phyloP scores from a whole-genome alignment of 257 asterid genomes.

The Petunia secreta region DNA sequence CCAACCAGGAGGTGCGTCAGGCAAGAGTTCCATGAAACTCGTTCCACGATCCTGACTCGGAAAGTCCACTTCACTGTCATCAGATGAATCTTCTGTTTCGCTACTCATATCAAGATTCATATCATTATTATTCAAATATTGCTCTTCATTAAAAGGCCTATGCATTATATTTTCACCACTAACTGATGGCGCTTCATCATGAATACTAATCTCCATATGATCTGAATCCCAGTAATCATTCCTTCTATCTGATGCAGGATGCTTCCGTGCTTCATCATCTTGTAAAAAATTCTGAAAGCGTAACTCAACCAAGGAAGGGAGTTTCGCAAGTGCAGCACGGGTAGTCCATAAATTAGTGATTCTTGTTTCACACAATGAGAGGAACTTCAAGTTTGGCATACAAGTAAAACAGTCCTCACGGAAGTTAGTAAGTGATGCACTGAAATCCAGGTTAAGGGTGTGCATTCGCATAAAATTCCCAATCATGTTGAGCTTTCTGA shows the following conservation, averaged over 20 bases:
- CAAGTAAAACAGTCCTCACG: slow-evolving; percentile 80
- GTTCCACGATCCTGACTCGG: slow-evolving; percentile 47
- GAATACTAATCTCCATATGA: slow-evolving; percentile 37
- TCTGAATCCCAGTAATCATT: slow-evolving; percentile 44
- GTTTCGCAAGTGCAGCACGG: slow-evolving; percentile 74
- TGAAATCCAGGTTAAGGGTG: slow-evolving; percentile 82
- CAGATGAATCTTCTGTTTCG: slow-evolving; percentile 63
- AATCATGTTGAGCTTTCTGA: slow-evolving; percentile 77
- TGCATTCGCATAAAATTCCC: slow-evolving; percentile 67
- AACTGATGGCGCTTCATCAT: slow-evolving; percentile 45
- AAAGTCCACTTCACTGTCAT: slow-evolving; percentile 82
- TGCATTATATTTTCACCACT: slow-evolving; percentile 44
- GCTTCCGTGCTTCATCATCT: slow-evolving; percentile 39
- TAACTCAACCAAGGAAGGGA: slow-evolving; percentile 74
- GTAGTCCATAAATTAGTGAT: slow-evolving; percentile 89
- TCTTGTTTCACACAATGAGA: slow-evolving; percentile 87
- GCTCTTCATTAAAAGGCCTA: slow-evolving; percentile 46
- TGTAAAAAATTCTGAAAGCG: slow-evolving; percentile 68
- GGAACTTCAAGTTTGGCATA: slow-evolving; percentile 81
- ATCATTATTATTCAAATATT: slow-evolving; percentile 46
- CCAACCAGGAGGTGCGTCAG: slow-evolving; percentile 55
- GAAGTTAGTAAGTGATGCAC: slow-evolving; percentile 79
- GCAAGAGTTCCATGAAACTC: slow-evolving; percentile 42
- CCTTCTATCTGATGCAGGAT: slow-evolving; percentile 48
- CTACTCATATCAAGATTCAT: slow-evolving; percentile 47